Base-by-base conservation (phyloP, 176 grass and related monocot species). In the Musa schizocarpa region DNA sequence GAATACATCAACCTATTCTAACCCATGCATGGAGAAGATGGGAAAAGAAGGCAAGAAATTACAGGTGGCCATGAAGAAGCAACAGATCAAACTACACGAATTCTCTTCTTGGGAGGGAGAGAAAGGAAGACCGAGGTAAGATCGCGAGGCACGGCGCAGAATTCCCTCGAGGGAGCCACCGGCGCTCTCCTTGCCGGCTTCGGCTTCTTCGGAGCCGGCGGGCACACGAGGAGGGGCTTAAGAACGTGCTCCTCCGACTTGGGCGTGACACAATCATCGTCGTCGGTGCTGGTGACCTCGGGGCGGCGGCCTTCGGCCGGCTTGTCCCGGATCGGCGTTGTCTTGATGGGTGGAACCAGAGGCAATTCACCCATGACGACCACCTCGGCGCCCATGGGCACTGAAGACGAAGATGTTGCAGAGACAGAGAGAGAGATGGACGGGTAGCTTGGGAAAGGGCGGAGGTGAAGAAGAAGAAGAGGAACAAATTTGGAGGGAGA, bases 81-180 rank as follows among this genome's bases (percentile, higher is more conserved):
- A 29, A 23, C 23, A 74, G 48, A 57, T 74, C 72, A 70, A 56
- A 34, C 77, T 9, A 49, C 52, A 8, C 77, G 65, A 56, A 79
- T 59, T 48, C 77, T 79, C 77, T 79, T 79, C 64, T 69, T 79
- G 9, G 77, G 77, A 57, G 77, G 77, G 24, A 79, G 77, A 16
- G 51, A 2, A 1, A 56, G 51, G 77, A 79, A 79, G 19, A 69
- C 65, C 8, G 77, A 14, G 14, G 12, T 9, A 3, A 79, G 77
- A 57, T 79, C 65, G 14, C 65, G 64, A 3, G 77, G 77, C 20
- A 79, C 77, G 2, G 50, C 63, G 52, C 17, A 10, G 25, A 70
- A 69, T 19, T 14, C 25, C 25, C n/a, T 24, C 50, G 20, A 21
- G 1, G 73, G 54, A 2, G 5, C 13, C 9, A 16, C 1, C 1